Conservation (phyloP, 2,329 filamentous ascomycete genomes). For the Talaromyces islandicus region DNA sequence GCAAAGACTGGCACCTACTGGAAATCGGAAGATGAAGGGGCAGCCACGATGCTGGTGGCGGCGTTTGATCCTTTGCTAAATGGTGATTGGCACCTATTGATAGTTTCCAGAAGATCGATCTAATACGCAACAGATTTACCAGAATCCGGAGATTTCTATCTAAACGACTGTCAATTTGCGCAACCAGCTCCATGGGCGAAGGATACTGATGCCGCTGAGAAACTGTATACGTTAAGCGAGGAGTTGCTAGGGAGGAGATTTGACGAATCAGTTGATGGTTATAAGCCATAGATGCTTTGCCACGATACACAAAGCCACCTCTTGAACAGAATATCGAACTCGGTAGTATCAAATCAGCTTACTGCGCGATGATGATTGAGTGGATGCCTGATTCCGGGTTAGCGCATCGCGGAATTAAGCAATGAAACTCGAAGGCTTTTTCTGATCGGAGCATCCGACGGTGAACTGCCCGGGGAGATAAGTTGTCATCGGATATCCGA, state of each 20-base stretch:
- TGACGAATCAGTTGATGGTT: not conserved
- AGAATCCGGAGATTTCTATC: conserved; percentile 17
- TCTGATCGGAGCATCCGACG: not conserved
- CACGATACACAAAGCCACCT: not conserved
- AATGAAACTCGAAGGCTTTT: not conserved
- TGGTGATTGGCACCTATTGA: conserved; percentile 4
- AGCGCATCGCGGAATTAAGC: not conserved
- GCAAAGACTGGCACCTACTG: conserved; percentile 19
- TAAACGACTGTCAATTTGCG: conserved; percentile 30
- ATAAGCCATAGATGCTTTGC: not conserved
- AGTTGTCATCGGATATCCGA: conserved; percentile 3
- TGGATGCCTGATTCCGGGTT: not conserved
- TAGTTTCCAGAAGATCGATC: not conserved
- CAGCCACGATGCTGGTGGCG: conserved; percentile 38
- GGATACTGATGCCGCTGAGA: conserved; percentile 20
- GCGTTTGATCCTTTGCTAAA: conserved; percentile 38
- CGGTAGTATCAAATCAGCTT: not conserved
- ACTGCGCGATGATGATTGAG: not conserved
- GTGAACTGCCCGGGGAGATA: conserved; percentile 5
- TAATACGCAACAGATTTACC: conserved; percentile 8
- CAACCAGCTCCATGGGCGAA: conserved; percentile 28
- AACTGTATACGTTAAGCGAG: not conserved
- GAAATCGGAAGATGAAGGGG: conserved; percentile 39
- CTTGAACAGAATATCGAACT: not conserved
- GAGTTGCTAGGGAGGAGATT: not conserved